These are phyloP conservation scores for Carex myosuroides DNA, from an alignment of 176 grass and related monocot genomes.

Conservation along the genomic window DNA sequence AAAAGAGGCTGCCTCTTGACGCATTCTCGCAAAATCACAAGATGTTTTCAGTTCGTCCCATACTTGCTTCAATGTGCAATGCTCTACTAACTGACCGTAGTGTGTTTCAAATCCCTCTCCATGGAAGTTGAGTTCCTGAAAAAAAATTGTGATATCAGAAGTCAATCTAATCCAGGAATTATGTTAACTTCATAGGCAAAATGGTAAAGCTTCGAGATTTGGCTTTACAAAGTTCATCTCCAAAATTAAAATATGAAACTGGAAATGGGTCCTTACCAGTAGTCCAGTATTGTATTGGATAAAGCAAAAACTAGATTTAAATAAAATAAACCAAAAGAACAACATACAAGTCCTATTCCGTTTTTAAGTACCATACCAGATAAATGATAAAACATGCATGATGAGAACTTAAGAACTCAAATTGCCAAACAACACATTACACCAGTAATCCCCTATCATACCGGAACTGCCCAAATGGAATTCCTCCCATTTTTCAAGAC, in stretches of 20 bases:
- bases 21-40: slow-evolving; percentile 58
- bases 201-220: background rate
- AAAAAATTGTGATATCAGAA: background rate
- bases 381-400: background rate
- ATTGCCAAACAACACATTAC: background rate
- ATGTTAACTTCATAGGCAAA: background rate
- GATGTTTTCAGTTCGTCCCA: slow-evolving; percentile 88
- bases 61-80: slow-evolving; percentile 57
- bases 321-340: background rate
- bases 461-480: background rate
- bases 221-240: background rate
- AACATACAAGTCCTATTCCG: background rate
- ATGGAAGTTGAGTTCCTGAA: slow-evolving; percentile 89
- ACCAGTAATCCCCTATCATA: background rate
- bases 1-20: slow-evolving; percentile 36
- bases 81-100: slow-evolving; percentile 73
- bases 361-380: background rate
- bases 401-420: background rate
- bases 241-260: background rate
- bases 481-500: background rate
- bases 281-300: background rate
- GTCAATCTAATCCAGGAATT: background rate
- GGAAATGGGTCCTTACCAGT: background rate
- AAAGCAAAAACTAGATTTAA: background rate
- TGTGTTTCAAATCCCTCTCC: slow-evolving; percentile 57